A percentile compares a stretch with the other conserved stretches of the same genome.
phyloP scores from a whole-genome alignment of 192 early-diverging fungal genomes.

The Rhizophlyctis rosea region DNA sequence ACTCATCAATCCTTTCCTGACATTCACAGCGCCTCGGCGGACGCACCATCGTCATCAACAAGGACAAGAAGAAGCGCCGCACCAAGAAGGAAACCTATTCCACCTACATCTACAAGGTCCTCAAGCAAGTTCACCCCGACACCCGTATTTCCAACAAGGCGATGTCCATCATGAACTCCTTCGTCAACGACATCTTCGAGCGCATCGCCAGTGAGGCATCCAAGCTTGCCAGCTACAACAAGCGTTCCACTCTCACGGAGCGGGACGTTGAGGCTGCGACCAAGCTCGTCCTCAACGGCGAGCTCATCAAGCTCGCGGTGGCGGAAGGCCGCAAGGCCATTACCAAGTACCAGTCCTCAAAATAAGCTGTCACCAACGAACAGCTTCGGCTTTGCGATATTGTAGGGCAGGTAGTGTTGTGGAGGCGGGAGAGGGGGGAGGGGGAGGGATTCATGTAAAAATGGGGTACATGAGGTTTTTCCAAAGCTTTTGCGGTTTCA shows the following conservation, averaged over 20 bases:
- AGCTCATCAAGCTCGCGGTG: constrained; percentile 92
- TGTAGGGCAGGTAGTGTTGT: too few species aligned
- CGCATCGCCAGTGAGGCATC: constrained; percentile 71
- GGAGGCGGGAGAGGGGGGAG: too few species aligned
- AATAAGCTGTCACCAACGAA: constrained; percentile 14
- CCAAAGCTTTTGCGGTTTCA: not conserved
- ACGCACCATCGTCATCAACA: too few species aligned
- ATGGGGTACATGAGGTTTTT: not conserved
- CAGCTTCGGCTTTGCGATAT: too few species aligned
- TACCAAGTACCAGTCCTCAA: constrained; percentile 87
- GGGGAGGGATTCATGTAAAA: too few species aligned
- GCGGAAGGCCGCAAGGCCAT: constrained; percentile 96
- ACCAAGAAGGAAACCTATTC: constrained; percentile 76
- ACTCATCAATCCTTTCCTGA: too few species aligned
- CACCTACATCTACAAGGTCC: constrained; percentile 93
- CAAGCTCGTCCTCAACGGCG: constrained; percentile 77
- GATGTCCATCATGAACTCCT: constrained; percentile 96
- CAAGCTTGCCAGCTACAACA: constrained; percentile 86
- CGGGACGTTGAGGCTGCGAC: constrained; percentile 87
- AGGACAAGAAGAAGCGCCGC: constrained; percentile 57
- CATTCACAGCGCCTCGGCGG: too few species aligned
- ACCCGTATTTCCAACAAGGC: constrained; percentile 97
- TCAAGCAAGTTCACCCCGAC: constrained; percentile 96
- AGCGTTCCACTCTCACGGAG: constrained; percentile 89
- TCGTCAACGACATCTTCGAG: constrained; percentile 97